Conservation (phyloP, 371 early-diverging fungal genomes). For the Gilbertella persicaria region DNA sequence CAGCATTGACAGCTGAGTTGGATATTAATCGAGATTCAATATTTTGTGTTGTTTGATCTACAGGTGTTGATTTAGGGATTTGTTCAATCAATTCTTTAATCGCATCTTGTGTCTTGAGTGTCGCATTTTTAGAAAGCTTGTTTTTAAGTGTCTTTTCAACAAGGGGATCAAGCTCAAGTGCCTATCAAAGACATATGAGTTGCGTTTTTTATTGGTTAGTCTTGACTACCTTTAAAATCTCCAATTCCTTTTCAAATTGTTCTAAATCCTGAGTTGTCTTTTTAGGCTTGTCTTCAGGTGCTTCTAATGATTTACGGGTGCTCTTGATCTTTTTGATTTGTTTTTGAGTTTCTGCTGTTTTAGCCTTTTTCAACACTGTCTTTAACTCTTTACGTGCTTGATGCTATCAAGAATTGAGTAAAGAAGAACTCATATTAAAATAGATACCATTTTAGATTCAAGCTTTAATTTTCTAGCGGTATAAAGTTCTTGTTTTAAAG, state of each 20-base stretch:
- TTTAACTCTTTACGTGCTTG: conserved; percentile 40
- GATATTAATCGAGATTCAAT: conserved; percentile 36
- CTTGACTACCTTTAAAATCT: conserved; percentile 38
- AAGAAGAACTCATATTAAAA: not conserved
- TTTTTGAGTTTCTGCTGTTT: conserved; percentile 33
- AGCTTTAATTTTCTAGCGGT: conserved; percentile 32
- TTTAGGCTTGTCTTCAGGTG: conserved; percentile 7
- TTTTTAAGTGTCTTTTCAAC: conserved; percentile 32
- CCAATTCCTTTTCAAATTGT: conserved; percentile 36
- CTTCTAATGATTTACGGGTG: conserved; percentile 21
- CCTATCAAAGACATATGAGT: conserved; percentile 9
- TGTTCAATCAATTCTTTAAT: conserved; percentile 13
- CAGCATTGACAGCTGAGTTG: conserved; percentile 25
- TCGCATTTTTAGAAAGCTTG: conserved; percentile 29
- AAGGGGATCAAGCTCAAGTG: conserved; percentile 38
- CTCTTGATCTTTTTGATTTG: conserved; percentile 36
- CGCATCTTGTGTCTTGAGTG: conserved; percentile 26
- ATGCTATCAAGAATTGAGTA: conserved; percentile 22
- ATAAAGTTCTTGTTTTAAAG: conserved; percentile 17
- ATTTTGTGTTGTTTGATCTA: conserved; percentile 20
- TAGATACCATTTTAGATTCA: conserved; percentile 36
- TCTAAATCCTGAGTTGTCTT: conserved; percentile 26
- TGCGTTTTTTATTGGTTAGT: not conserved
- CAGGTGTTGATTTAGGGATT: not conserved
- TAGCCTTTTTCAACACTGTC: conserved; percentile 36